Evolutionary conservation across 2,329 filamentous ascomycete genomes (phyloP).

Genomic region (Sodiomyces alkalinus): DNA sequence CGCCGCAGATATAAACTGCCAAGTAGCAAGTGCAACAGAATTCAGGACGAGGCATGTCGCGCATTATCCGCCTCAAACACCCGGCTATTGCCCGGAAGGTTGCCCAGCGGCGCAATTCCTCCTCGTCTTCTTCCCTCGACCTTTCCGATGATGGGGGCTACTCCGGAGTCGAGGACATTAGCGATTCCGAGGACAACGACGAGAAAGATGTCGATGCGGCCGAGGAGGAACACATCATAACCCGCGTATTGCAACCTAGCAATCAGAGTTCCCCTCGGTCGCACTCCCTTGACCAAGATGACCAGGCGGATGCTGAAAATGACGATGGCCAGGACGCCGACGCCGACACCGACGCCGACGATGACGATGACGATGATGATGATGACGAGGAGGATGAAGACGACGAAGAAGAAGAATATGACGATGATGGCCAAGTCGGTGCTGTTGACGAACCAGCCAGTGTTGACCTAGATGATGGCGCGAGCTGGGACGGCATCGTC

Average conservation of each 20-base stretch:
- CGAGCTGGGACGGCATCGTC: constrained; percentile 41
- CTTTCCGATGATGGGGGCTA: constrained; percentile 59
- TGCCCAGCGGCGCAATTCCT: constrained; percentile 33
- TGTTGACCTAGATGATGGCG: constrained; percentile 23
- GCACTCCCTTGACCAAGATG: constrained; percentile 13
- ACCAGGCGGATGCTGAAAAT: constrained; percentile 17
- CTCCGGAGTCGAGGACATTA: constrained; percentile 64
- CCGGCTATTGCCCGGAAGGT: constrained; percentile 26
- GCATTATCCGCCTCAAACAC: constrained; percentile 35
- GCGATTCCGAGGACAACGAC: constrained; percentile 62
- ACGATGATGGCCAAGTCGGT: constrained; percentile 22
- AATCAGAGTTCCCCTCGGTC: constrained; percentile 35
- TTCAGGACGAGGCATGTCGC: constrained; percentile 37
- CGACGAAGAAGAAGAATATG: constrained; percentile 20
- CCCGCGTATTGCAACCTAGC: constrained; percentile 22
- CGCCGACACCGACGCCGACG: constrained; percentile 19
- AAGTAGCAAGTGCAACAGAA: too few relatives aligned
- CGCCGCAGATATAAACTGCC: too few relatives aligned
- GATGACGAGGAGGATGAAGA: constrained; percentile 23
- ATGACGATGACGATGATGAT: constrained; percentile 22
- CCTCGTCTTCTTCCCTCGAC: constrained; percentile 32
- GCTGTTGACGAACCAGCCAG: constrained; percentile 22
- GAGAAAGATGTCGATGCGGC: constrained; percentile 62
- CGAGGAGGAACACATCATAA: constrained; percentile 62
- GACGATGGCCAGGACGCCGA: constrained; percentile 24